Percentiles rank a stretch among this genome's conserved stretches.
Evolutionary conservation across 83 land plant species (phyloP).

Genomic region (Diphasiastrum complanatum): DNA sequence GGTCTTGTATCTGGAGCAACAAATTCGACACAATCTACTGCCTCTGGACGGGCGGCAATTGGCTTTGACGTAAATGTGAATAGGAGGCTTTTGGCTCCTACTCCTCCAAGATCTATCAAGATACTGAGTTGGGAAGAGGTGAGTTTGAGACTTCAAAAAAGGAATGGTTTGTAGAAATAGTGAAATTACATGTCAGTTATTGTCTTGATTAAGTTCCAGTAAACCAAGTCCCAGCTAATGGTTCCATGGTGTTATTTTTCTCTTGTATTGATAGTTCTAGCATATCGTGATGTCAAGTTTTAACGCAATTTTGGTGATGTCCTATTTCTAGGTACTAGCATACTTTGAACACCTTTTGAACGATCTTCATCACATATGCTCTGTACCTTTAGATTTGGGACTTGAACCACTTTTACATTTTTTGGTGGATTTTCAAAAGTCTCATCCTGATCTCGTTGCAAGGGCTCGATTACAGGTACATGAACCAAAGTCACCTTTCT

Average conservation of each 20-base stretch:
- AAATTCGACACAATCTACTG: conserved; percentile 44
- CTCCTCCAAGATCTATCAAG: conserved; percentile 90
- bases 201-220: too few relatives aligned
- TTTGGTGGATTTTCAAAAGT: conserved; percentile 74
- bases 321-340: conserved; percentile 46
- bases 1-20: conserved; percentile 19
- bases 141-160: neutral
- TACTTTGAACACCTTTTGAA: conserved; percentile 82
- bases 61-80: conserved; percentile 91
- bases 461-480: conserved; percentile 84
- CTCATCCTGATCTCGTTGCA: conserved; percentile 86
- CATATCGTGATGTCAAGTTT: neutral
- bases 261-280: neutral
- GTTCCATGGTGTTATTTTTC: too few relatives aligned
- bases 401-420: conserved; percentile 61
- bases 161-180: neutral
- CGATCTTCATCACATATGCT: conserved; percentile 72
- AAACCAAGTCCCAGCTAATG: too few relatives aligned
- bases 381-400: conserved; percentile 52
- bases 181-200: neutral
- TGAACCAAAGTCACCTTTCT: too few relatives aligned
- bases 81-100: conserved; percentile 62
- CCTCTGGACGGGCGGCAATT: conserved; percentile 71
- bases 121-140: conserved; percentile 79
- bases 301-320: conserved; percentile 14